Percentiles rank a stretch among this genome's conserved stretches.
phyloP scores from a whole-genome alignment of 1,284 basidiomycete genomes.

The Pyrrhoderma noxium region DNA sequence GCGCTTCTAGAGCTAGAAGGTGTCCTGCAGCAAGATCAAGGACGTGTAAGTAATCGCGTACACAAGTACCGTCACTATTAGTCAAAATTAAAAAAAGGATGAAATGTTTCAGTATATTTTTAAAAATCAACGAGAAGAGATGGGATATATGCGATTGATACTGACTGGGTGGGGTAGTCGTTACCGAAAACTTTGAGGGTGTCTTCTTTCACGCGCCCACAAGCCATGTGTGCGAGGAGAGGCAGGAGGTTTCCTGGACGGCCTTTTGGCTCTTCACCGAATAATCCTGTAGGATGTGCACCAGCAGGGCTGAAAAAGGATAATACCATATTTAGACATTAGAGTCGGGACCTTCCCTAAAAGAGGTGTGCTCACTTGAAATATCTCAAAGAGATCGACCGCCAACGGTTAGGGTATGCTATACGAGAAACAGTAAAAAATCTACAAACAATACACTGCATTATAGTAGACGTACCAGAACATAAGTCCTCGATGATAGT shows the following conservation, averaged over 20 bases:
- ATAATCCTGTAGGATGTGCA: slow-evolving; percentile 90
- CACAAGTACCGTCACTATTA: slow-evolving; percentile 86
- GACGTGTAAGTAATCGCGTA: slow-evolving; percentile 97
- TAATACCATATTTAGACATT: slow-evolving; percentile 15
- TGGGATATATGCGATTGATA: slow-evolving; percentile 11
- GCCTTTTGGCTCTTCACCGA: slow-evolving; percentile 95
- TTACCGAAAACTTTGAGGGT: slow-evolving; percentile 93
- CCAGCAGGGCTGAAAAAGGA: slow-evolving; percentile 74
- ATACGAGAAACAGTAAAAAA: slow-evolving; percentile 15
- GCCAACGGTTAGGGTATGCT: slow-evolving; percentile 72
- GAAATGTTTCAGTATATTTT: background rate
- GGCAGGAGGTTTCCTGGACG: slow-evolving; percentile 95
- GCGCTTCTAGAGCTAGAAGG: slow-evolving; percentile 84
- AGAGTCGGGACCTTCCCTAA: slow-evolving; percentile 2
- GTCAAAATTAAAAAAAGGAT: background rate
- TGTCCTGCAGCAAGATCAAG: slow-evolving; percentile 94
- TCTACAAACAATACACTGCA: slow-evolving; percentile 23
- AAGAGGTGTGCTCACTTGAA: slow-evolving; percentile 74
- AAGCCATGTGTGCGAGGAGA: slow-evolving; percentile 90
- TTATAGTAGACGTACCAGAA: slow-evolving; percentile 47
- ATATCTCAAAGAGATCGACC: slow-evolving; percentile 83
- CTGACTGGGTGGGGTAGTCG: slow-evolving; percentile 92
- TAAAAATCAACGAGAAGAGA: background rate
- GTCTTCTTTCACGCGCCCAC: slow-evolving; percentile 79
- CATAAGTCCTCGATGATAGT: slow-evolving; percentile 87